These are phyloP conservation scores for Nectriaceae sp. DNA, from an alignment of 2,329 filamentous ascomycete genomes.

Conservation along the genomic window DNA sequence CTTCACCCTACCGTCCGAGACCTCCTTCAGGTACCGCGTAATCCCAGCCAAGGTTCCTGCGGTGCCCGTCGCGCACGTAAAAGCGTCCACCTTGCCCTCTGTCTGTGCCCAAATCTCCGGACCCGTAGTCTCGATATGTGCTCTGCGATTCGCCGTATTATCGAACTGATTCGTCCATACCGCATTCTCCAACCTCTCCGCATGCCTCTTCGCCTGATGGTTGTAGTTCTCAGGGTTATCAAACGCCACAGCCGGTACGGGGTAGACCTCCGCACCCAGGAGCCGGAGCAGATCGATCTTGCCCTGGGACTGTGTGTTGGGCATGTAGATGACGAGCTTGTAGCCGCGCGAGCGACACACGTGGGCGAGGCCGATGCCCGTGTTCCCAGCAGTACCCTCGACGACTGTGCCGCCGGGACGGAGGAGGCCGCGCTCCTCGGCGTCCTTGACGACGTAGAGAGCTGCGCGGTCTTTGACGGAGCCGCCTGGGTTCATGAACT, in stretches of 20 bases:
- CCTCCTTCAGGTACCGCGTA: slow-evolving; percentile 86
- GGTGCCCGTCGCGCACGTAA: slow-evolving; percentile 93
- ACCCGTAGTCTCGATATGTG: slow-evolving; percentile 95
- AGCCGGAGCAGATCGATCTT: slow-evolving; percentile 93
- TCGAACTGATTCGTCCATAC: slow-evolving; percentile 99
- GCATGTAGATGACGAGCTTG: slow-evolving; percentile 98
- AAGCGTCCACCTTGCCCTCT: slow-evolving; percentile 80
- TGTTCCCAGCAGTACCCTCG: slow-evolving; percentile 97
- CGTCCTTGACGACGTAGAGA: slow-evolving; percentile 89
- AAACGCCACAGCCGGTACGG: slow-evolving; percentile 92
- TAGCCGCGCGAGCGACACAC: slow-evolving; percentile 93
- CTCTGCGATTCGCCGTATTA: slow-evolving; percentile 89
- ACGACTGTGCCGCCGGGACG: slow-evolving; percentile 89
- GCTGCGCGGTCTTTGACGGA: slow-evolving; percentile 96
- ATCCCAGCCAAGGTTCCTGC: slow-evolving; percentile 88
- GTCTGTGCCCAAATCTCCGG: slow-evolving; percentile 98
- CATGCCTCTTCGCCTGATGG: slow-evolving; percentile 88
- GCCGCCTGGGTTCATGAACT: slow-evolving; percentile 98
- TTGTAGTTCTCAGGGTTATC: slow-evolving; percentile 98
- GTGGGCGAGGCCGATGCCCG: slow-evolving; percentile 94
- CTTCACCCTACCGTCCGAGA: slow-evolving; percentile 76
- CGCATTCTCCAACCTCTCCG: slow-evolving; percentile 81
- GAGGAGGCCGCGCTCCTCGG: slow-evolving; percentile 83
- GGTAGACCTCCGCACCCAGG: slow-evolving; percentile 92
- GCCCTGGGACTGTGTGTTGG: slow-evolving; percentile 95